Evolutionary conservation across 75 land plant genomes (phyloP), one percentile per base, ranked within the genome.

Genomic region (Cunninghamia lanceolata): DNA sequence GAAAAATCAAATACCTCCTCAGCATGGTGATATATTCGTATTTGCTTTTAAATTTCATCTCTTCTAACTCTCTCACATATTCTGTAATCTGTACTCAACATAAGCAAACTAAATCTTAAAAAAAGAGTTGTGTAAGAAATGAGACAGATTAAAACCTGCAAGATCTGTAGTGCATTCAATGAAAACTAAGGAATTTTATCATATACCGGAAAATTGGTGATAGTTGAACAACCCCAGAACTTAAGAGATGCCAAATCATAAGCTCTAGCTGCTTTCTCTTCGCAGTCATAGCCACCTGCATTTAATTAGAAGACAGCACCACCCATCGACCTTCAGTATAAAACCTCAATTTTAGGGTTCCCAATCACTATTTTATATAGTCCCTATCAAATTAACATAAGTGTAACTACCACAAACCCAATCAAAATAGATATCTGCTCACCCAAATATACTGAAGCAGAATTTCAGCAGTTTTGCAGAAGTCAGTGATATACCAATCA

Each of bases 221-320:
- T 91, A 77, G 99, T 93, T 83, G 89, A 90, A 30, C 94, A 89
- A 70, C 98, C 99, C 99, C 99, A 97, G 63, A 95, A 97, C 85
- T 96, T 97, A 76, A 97, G 92, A 43, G 98, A 97, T 28, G 99
- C 99, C 36, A 96, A 86, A 88, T 97, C 99, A 85, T 95, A 97
- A 32, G 99, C 99, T 84, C 94, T 89, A 15, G 99, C 99, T 70
- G 99, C 99, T 87, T 95, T 97, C 87, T 97, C 99, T 88, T 97
- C 99, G 73, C 90, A 89, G 52, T 97, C 98, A 89, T 97, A 97
- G 0, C 99, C 99, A 85, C 99, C 99, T 97, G 16, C 30, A 25
- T 43, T 80, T 28, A 28, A 43, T 25, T n/a, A 0, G 1, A 40
- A 3, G 3, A 73, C 32, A 71, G n/a, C n/a, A 9, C 1, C n/a